A percentile compares a stretch with the other conserved stretches of the same genome.
Evolutionary conservation across 2,329 filamentous ascomycete genomes (phyloP).

Genomic region (Pseudocercospora fuligena): DNA sequence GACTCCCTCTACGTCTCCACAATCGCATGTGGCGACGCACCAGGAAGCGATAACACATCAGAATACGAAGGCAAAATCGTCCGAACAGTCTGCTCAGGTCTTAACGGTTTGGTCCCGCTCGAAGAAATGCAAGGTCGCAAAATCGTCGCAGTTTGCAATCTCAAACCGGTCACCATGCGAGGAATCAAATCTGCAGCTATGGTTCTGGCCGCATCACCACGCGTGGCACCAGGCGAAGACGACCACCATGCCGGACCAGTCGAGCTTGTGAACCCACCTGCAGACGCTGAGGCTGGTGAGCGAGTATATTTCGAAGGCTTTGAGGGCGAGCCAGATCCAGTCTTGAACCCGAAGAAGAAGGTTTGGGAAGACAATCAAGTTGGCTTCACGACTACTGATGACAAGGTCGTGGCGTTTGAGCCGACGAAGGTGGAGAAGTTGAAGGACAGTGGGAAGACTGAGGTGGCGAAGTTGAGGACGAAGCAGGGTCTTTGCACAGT

Average conservation of each 20-base stretch:
- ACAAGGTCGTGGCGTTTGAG: slow-evolving; percentile 84
- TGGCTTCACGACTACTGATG: slow-evolving; percentile 87
- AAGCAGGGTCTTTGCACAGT: slow-evolving; percentile 84
- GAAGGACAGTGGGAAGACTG: slow-evolving; percentile 63
- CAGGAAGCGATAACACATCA: slow-evolving; percentile 83
- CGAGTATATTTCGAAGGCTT: slow-evolving; percentile 93
- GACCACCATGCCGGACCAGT: slow-evolving; percentile 88
- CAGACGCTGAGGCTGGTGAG: slow-evolving; percentile 79
- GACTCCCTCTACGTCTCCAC: slow-evolving; percentile 95
- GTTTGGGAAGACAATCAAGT: slow-evolving; percentile 97
- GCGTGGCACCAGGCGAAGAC: slow-evolving; percentile 77
- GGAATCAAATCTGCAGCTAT: slow-evolving; percentile 82
- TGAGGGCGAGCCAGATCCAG: slow-evolving; percentile 87
- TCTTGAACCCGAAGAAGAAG: slow-evolving; percentile 99
- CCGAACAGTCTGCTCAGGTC: slow-evolving; percentile 93
- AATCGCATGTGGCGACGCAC: slow-evolving; percentile 88
- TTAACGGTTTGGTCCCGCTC: slow-evolving; percentile 89
- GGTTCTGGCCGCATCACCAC: slow-evolving; percentile 94
- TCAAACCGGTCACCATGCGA: slow-evolving; percentile 99
- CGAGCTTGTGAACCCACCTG: slow-evolving; percentile 86
- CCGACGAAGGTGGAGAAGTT: slow-evolving; percentile 76
- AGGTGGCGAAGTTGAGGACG: slow-evolving; percentile 70
- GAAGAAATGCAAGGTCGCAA: slow-evolving; percentile 97
- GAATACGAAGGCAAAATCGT: slow-evolving; percentile 91
- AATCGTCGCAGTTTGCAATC: slow-evolving; percentile 93